Conservation (phyloP, 331 rosid genomes). For the Malus hybrid region DNA sequence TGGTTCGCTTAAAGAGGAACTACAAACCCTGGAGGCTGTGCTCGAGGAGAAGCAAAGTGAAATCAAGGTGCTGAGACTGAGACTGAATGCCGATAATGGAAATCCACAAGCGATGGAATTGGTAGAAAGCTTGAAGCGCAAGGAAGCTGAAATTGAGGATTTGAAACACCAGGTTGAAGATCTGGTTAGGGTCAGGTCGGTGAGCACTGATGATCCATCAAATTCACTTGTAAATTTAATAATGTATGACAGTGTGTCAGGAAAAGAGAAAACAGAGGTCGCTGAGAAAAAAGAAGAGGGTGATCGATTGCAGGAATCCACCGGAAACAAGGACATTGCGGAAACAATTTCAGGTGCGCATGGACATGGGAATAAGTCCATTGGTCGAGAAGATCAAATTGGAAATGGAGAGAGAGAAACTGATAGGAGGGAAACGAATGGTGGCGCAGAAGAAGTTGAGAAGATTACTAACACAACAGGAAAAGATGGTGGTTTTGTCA, state of each 20-base stretch:
- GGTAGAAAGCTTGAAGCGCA: constrained; percentile 39
- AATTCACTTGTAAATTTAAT: constrained; percentile 15
- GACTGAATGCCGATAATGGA: constrained; percentile 11
- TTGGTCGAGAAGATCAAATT: background rate
- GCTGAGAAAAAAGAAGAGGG: constrained; percentile 1
- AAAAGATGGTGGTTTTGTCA: background rate
- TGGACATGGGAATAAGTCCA: constrained; percentile 12
- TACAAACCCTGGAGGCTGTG: constrained; percentile 44
- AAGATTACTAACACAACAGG: background rate
- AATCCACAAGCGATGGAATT: constrained; percentile 23
- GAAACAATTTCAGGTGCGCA: background rate
- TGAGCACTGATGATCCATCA: constrained; percentile 25
- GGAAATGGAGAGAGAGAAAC: background rate
- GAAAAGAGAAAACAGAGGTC: constrained; percentile 5
- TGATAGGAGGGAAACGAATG: constrained; percentile 1
- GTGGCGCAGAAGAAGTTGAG: background rate
- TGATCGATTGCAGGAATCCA: constrained; percentile 1
- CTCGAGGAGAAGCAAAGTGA: constrained; percentile 65
- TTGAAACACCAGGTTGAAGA: constrained; percentile 40
- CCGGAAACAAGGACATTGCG: background rate
- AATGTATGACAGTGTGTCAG: constrained; percentile 15
- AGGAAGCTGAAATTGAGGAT: constrained; percentile 57
- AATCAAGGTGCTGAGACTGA: constrained; percentile 28
- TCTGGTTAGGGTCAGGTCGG: constrained; percentile 17
- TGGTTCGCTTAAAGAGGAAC: constrained; percentile 68